Evolutionary conservation across 1,284 basidiomycete genomes (phyloP), one percentile per base, ranked within the genome.

Genomic region (Irpex lacteus): DNA sequence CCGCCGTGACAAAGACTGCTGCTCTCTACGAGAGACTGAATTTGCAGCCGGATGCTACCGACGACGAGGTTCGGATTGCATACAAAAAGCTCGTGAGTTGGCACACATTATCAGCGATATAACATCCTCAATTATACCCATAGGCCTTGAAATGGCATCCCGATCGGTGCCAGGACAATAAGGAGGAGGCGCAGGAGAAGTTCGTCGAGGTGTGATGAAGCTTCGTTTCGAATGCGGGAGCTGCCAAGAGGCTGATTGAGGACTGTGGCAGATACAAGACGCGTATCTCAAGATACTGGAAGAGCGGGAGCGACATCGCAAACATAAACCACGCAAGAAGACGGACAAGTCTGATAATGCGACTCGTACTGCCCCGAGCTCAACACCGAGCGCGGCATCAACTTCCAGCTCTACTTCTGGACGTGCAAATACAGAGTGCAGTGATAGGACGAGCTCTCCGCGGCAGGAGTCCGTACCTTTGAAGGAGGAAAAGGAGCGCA

Each of bases 121-220:
- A 26, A 26, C 64, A 4, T 38, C 6, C 50, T 57, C 32, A 19
- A 18, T 53, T 52, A 62, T 11, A 66, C 18, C 59, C 59, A 66
- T 70, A 94, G 88, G 94, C 94, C 52, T 79, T 97, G 73, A 94
- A 92, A 82, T 93, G 91, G 88, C 95, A 97, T 77, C 95, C 95
- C 49, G 96, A 98, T 77, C 87, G 91, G 64, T 91, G 92, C 78
- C 78, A 81, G 60, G 80, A 79, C 64, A 73, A 80, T 63, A 75
- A 74, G 56, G 90, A 90, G 65, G 81, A 80, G 13, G 85, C 89
- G 9, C 81, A 86, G 64, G 85, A 86, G 70, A 91, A 91, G 77
- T 92, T 92, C 76, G 90, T 92, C 73, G 89, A 92, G 76, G 85
- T 86, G 40, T 44, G 40, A 72, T 75, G 72, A 70, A 64, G 59